Evolutionary conservation across 345 rosid species (phyloP).

Genomic region (Balakata baccata): DNA sequence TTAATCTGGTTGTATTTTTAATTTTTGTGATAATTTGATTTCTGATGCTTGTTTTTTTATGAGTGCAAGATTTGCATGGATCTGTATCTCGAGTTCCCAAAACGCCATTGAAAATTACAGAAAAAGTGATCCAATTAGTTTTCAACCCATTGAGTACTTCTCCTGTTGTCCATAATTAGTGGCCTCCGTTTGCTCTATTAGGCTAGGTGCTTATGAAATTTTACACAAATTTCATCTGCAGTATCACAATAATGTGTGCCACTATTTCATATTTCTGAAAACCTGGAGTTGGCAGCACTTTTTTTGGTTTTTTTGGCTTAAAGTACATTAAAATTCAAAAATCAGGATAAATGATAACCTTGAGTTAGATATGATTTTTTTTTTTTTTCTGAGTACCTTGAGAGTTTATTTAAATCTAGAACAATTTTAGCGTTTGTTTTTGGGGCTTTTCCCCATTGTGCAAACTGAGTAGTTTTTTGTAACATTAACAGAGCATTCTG

Average conservation of each 20-base stretch:
- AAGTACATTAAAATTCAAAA: not conserved
- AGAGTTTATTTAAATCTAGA: too few species aligned
- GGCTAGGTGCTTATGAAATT: not conserved
- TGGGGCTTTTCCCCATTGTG: too few species aligned
- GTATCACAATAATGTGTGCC: not conserved
- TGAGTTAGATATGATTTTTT: too few species aligned
- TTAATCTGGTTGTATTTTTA: not conserved
- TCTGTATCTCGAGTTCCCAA: too few species aligned
- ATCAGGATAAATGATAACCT: slow-evolving; percentile 6
- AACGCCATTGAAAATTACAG: not conserved
- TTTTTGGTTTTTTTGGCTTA: not conserved
- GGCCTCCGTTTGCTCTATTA: not conserved
- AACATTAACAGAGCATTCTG: not conserved
- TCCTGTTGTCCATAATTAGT: not conserved
- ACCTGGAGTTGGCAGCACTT: slow-evolving; percentile 1
- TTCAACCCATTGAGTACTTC: not conserved
- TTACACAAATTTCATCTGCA: not conserved
- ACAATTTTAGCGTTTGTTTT: too few species aligned
- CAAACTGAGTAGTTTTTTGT: not conserved
- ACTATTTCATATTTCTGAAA: not conserved
- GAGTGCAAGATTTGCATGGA: not conserved
- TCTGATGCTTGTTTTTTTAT: not conserved
- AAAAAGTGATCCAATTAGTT: not conserved
- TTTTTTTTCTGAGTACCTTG: too few species aligned
- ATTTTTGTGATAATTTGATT: not conserved